These are phyloP conservation scores for Solanum tacnaense DNA, from an alignment of 257 asterid genomes.

Conservation along the genomic window DNA sequence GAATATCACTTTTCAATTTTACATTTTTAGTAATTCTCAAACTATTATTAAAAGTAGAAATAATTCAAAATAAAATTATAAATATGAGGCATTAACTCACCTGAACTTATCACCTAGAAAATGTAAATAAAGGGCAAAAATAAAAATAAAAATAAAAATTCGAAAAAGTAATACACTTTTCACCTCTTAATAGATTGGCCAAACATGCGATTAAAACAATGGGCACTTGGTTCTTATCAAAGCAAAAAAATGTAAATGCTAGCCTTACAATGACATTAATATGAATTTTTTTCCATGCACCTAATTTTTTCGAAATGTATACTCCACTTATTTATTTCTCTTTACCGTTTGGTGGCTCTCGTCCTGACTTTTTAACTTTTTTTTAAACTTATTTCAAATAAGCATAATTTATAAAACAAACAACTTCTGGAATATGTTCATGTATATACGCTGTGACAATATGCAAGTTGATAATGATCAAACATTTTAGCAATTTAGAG, in stretches of 20 bases:
- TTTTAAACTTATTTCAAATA: neutral
- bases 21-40: too few relatives aligned
- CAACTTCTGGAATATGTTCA: neutral
- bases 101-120: neutral
- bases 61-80: too few relatives aligned
- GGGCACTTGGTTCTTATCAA: neutral
- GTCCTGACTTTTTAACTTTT: neutral
- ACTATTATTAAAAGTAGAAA: too few relatives aligned
- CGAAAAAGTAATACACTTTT: neutral
- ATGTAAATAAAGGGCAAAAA: too few relatives aligned
- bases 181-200: neutral
- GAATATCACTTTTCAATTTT: neutral
- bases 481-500: neutral
- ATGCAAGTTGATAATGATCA: neutral
- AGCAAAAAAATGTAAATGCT: neutral
- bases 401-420: neutral
- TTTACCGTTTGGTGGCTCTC: neutral
- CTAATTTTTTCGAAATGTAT: neutral
- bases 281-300: neutral
- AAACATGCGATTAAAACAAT: neutral
- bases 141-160: too few relatives aligned
- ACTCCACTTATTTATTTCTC: neutral
- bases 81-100: too few relatives aligned
- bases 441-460: neutral
- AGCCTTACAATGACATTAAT: neutral